Evolutionary conservation across 345 rosid species (phyloP), one percentile per base, ranked within the genome.

Genomic region (Lenwebbia sp.): DNA sequence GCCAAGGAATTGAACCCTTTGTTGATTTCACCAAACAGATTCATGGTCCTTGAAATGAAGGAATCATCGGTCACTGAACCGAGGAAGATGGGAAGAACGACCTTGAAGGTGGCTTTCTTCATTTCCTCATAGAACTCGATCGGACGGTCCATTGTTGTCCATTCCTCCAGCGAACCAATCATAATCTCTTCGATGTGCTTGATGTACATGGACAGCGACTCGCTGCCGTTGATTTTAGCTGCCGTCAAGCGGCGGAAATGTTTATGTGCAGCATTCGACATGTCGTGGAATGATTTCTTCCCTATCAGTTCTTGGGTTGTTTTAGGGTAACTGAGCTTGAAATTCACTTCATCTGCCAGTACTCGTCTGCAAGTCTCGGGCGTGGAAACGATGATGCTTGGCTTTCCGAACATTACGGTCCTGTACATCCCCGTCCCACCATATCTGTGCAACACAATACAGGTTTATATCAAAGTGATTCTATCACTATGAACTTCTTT

Each of bases 1-100:
- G 92, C 92, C 92, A 93, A 90, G 37, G 94, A 91, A 85, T 92
- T 83, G 26, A 93, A 88, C 44, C 95, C 94, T 84, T 88, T 85
- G 85, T 74, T 89, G 19, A 90, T 87, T 5, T 86, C 65, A 6
- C 89, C 87, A 33, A 88, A 88, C 54, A 87, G 83, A 85, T 22
- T 87, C 87, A 85, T 89, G 50, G 89, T 70, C 52, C 83, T 87
- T 84, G 90, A 89, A 87, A 41, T 55, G 58, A 90, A 86, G 56
- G 89, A 62, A 13, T 22, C 17, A 53, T 83, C 84, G 23, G 88
- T 83, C 86, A 86, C 92, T 1, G 88, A 83, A 83, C 91, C 83
- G 22, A 91, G 88, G 85, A 90, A 88, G 84, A 89, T 89, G 41
- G 84, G 83, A 85, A 89, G 88, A 23, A 91, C 82, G 44, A 90